Base-by-base conservation (phyloP, 805 yeast species). In the Lipomyces lipofer region DNA sequence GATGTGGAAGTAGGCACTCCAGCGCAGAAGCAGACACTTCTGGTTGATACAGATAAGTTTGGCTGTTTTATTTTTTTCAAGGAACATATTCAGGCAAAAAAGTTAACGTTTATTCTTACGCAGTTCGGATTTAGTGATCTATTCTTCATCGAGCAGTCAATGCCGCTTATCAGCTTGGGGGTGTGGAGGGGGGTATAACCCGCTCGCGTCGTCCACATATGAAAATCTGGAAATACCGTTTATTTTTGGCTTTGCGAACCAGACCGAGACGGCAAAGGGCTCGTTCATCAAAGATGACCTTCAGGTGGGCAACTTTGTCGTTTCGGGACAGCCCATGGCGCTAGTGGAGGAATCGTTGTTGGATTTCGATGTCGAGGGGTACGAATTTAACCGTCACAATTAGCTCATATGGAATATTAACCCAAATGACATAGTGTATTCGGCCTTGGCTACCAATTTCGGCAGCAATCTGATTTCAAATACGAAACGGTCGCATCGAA, bases 41-140 rank as follows among this genome's bases (percentile, higher is more conserved):
- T 57, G 22, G 38, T 57, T 29, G 61, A 57, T 47, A 57, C 61
- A 2, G 61, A n/a, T n/a, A n/a, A n/a, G n/a, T n/a, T n/a, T n/a
- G n/a, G n/a, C n/a, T n/a, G n/a, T n/a, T 25, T 43, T 25, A 27
- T 33, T 43, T 7, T 6, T 9, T 10, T 7, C 30, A 12, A 8
- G 10, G 19, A 7, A 35, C 15, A 10, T 15, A 40, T 24, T n/a
- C 40, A 43, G 47, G 15, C n/a, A n/a, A 9, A 10, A 38, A 29
- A 33, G 6, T 28, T 28, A 8, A n/a, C 21, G n/a, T n/a, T 9
- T 19, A 43, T n/a, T 21, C n/a, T n/a, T n/a, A n/a, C n/a, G 56
- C 5, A 50, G 58, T 9, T 24, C 56, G 7, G 59, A 54, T 19
- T 9, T 51, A 38, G 47, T 57, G 13, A 47, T 57, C 15, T 57